These are phyloP conservation scores for Sisymbrium irio DNA, from an alignment of 345 rosid species.

Conservation along the genomic window DNA sequence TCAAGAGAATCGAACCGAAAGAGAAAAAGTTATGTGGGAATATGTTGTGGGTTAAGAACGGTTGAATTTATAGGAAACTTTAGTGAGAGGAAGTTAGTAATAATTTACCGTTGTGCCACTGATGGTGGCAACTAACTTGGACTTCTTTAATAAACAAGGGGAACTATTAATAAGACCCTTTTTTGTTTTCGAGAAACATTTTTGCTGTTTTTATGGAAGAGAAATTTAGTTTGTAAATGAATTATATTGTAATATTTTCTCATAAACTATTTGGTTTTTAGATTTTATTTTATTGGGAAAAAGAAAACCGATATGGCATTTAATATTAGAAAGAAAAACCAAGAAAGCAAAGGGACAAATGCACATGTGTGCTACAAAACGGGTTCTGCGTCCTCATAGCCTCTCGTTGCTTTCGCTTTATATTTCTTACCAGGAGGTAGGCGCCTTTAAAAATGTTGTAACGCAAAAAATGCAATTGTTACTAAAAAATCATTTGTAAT, in stretches of 20 bases:
- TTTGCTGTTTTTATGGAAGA: constrained; percentile 8
- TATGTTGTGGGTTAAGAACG: constrained; percentile 9
- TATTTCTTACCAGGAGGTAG: neutral
- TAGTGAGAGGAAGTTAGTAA: constrained; percentile 18
- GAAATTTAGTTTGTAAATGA: neutral
- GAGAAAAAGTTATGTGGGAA: neutral
- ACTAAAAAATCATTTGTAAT: neutral
- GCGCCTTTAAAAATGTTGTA: neutral
- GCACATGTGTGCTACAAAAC: constrained; percentile 26
- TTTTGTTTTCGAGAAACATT: constrained; percentile 5
- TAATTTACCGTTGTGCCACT: constrained; percentile 27
- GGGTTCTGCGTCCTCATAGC: neutral
- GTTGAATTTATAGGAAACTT: constrained; percentile 31
- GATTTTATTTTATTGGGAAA: neutral
- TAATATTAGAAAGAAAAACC: neutral
- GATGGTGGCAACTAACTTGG: constrained; percentile 29
- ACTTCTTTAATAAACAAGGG: constrained; percentile 8
- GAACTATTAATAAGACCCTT: neutral
- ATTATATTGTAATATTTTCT: neutral
- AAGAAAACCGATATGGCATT: neutral
- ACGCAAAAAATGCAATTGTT: neutral
- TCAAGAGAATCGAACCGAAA: neutral
- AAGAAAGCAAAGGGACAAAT: constrained; percentile 28
- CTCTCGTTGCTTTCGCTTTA: neutral
- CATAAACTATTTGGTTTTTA: neutral